Evolutionary conservation across 305 asterid species (phyloP).

Genomic region (Stenogyne calaminthoides): DNA sequence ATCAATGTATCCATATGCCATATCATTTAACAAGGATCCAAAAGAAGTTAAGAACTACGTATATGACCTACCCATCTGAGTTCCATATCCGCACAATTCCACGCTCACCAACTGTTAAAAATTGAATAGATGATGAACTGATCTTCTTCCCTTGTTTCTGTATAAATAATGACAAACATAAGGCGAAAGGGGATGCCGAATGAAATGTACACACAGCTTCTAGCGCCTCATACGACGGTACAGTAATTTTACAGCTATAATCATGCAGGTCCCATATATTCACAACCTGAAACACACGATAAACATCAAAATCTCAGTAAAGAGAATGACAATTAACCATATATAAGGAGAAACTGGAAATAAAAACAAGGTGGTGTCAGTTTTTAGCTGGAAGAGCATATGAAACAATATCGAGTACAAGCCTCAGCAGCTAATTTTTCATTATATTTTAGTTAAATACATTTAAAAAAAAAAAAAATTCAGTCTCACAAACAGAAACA

Average conservation of each 20-base stretch:
- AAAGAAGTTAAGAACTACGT: conserved; percentile 1
- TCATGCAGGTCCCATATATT: conserved; percentile 87
- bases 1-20: neutral
- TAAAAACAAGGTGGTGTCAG: neutral
- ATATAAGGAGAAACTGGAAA: neutral
- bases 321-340: neutral
- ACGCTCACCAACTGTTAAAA: conserved; percentile 94
- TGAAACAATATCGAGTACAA: neutral
- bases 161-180: conserved; percentile 46
- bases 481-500: conserved; percentile 4
- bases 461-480: neutral
- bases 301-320: conserved; percentile 31
- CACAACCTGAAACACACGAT: conserved; percentile 65
- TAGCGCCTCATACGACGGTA: conserved; percentile 82
- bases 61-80: conserved; percentile 70
- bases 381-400: neutral
- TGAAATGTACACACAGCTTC: conserved; percentile 76
- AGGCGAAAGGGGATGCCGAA: conserved; percentile 62
- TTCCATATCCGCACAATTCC: conserved; percentile 93
- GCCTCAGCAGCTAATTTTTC: neutral
- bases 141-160: conserved; percentile 52
- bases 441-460: neutral
- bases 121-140: conserved; percentile 56
- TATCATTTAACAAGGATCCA: neutral
- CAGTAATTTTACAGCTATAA: conserved; percentile 66